Base-by-base conservation (phyloP, 345 rosid species). In the Geranium brycei region DNA sequence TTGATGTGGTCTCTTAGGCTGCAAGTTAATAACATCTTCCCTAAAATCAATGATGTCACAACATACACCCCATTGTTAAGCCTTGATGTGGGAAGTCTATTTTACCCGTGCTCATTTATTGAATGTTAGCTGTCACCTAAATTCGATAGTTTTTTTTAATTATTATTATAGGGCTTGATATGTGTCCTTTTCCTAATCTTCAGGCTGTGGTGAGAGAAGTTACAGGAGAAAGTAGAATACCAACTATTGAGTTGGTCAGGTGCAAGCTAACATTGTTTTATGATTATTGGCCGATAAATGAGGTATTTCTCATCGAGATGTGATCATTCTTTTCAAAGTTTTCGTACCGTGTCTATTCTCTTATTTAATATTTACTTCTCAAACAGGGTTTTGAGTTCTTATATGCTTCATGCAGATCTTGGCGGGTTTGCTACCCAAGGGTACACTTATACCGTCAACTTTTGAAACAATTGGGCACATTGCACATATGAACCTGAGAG, bases 391-490 rank as follows among this genome's bases (percentile, higher is more conserved):
- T 35, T 7, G 7, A 35, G 41, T 35, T 35, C 41, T 35, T 35
- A 35, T 35, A 35, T 35, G 12, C 60, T 69, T 58, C 3, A 62
- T 74, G 73, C 85, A 92, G 96, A 67, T 92, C 62, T 84, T 92
- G 83, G 95, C 86, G 80, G 84, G 83, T 66, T 64, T 92, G 73
- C 75, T 92, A 1, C 96, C 98, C 2, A 72, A 80, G 31, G 89
- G 84, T 77, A 68, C 80, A 81, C 73, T 86, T 61, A 61, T 83
- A 66, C 96, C 96, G 69, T 87, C 96, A n/a, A 82, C 96, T 65
- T 92, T 92, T 84, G 95, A 87, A 73, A 83, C 83, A 66, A 84
- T 87, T 30, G 96, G 98, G 57, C 96, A 87, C 66, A 84, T 89
- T 69, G 96, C 89, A 8, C 98, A 92, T 66, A 73, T 92, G 57